Evolutionary conservation across 495 filamentous ascomycete species (phyloP).

Genomic region (Daldinia bambusicola): DNA sequence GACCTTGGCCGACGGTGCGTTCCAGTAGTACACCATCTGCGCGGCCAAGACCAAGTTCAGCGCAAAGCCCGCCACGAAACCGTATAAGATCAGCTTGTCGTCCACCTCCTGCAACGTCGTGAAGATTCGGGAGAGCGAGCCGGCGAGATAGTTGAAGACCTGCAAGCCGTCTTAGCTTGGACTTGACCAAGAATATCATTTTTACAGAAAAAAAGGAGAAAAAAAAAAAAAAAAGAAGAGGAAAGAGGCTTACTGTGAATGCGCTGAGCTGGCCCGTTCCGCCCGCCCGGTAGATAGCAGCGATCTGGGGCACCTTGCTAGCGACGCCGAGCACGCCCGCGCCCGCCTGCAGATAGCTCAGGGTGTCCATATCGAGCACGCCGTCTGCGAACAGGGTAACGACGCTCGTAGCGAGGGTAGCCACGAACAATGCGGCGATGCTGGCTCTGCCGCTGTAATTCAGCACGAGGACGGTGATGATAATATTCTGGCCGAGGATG

Average conservation of each 20-base stretch:
- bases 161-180: slow-evolving; percentile 51
- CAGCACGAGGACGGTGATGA: slow-evolving; percentile 85
- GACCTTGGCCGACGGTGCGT: slow-evolving; percentile 68
- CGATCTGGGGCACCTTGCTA: slow-evolving; percentile 93
- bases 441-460: slow-evolving; percentile 72
- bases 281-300: slow-evolving; percentile 80
- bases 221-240: slow-evolving; percentile 22
- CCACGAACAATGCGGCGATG: slow-evolving; percentile 77
- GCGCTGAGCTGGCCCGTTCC: slow-evolving; percentile 95
- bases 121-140: slow-evolving; percentile 92
- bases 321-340: slow-evolving; percentile 84
- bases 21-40: slow-evolving; percentile 99
- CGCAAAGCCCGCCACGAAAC: slow-evolving; percentile 86
- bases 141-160: slow-evolving; percentile 97
- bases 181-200: background rate
- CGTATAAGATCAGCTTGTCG: slow-evolving; percentile 92
- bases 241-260: slow-evolving; percentile 78
- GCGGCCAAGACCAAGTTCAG: slow-evolving; percentile 86
- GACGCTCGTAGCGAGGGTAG: slow-evolving; percentile 71
- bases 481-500: slow-evolving; percentile 89
- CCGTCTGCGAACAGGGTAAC: slow-evolving; percentile 74
- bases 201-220: too few species aligned
- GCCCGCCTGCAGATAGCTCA: slow-evolving; percentile 83
- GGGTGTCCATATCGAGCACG: slow-evolving; percentile 72
- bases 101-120: slow-evolving; percentile 96